Evolutionary conservation across 306 rosid species (phyloP), one percentile per base, ranked within the genome.

Genomic region (Amphicarpaea edgeworthii): DNA sequence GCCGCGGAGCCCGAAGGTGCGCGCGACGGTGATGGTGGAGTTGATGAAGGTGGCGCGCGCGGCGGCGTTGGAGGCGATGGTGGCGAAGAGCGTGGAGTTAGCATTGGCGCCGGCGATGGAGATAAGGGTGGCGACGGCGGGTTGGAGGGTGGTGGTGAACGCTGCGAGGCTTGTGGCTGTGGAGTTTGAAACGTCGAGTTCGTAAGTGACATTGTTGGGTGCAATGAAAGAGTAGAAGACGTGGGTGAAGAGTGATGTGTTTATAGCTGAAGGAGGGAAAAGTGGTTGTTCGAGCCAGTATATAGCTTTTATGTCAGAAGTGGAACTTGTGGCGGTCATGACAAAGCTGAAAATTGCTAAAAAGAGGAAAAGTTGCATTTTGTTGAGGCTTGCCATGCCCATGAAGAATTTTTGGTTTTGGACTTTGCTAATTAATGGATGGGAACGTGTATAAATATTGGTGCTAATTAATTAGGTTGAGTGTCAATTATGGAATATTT

Each of bases 201-300:
- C 9, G 76, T 60, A 84, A 0, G 91, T 87, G n/a, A 47, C 12
- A 9, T 78, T 78, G 79, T 64, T 82, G 1, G 95, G 97, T 7
- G 12, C 6, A 14, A 88, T 73, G 62, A 90, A 93, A 7, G 96
- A 86, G 43, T 82, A 90, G 84, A 72, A 86, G 7, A 93, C 38
- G 75, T 88, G 97, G 7, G 96, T 93, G 83, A 88, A 83, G 42
- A 81, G 83, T 41, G 94, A 71, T 5, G 96, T 87, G 86, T 90
- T 50, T 34, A 93, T 85, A 72, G 90, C 70, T 4, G 96, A 88
- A 45, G 94, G 83, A 38, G 91, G 89, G 75, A 90, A 81, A 8
- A 63, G 4, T 32, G 10, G 81, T n/a, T 72, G 60, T 12, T 83
- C 77, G 16, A 85, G 66, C 71, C 87, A 93, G 51, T 90, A 93